phyloP scores from a whole-genome alignment of 2,329 filamentous ascomycete species.

The Aspergillus felis region DNA sequence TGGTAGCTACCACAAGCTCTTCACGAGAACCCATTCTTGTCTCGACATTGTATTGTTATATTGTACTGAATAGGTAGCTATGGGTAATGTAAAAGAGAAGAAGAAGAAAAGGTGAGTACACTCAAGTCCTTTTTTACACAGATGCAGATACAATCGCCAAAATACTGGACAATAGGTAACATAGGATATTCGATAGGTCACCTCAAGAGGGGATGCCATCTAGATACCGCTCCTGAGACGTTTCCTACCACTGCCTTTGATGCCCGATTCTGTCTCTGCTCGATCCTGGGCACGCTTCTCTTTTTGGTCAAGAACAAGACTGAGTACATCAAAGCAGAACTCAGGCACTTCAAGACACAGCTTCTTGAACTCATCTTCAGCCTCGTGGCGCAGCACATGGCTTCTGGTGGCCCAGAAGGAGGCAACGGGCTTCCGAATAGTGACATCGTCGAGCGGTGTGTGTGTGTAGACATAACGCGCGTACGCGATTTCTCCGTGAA shows the following conservation, averaged over 20 bases:
- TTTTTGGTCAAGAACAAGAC: slow-evolving; percentile 45
- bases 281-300: slow-evolving; percentile 39
- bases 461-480: slow-evolving; percentile 85
- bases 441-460: slow-evolving; percentile 64
- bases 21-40: neutral
- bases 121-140: neutral
- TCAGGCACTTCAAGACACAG: slow-evolving; percentile 87
- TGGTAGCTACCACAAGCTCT: neutral
- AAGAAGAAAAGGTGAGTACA: neutral
- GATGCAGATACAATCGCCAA: neutral
- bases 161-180: neutral
- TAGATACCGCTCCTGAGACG: slow-evolving; percentile 30
- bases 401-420: slow-evolving; percentile 82
- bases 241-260: slow-evolving; percentile 39
- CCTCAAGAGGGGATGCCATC: neutral
- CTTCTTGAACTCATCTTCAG: slow-evolving; percentile 76
- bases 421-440: slow-evolving; percentile 78
- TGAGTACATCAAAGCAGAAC: slow-evolving; percentile 89
- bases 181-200: neutral
- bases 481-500: slow-evolving; percentile 86
- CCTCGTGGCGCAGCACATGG: slow-evolving; percentile 78
- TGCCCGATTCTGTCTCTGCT: slow-evolving; percentile 31
- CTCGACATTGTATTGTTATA: neutral
- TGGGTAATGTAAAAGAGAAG: neutral
- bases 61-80: neutral